Evolutionary conservation across 2,329 filamentous ascomycete genomes (phyloP), one percentile per base, ranked within the genome.

Genomic region (Sporothrix variecibatus): DNA sequence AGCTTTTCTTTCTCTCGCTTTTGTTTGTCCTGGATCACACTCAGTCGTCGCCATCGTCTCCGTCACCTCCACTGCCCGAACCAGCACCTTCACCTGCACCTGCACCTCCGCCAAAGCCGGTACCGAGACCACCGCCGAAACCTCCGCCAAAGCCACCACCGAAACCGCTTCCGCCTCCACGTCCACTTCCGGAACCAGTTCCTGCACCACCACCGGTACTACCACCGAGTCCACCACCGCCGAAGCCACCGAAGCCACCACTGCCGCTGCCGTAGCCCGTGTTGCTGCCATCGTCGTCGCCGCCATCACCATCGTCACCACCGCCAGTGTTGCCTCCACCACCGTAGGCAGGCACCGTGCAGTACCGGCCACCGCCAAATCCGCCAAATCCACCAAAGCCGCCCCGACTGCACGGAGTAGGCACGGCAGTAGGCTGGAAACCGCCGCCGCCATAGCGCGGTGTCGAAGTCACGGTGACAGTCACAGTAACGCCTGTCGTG

Each of bases 391-490:
- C 43, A 15, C 71, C 71, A 9, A 64, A 72, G 28, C 56, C 56
- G 15, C 28, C 58, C 6, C 46, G 71, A 20, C 28, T 60, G 34
- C 74, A 75, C 9, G 49, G 62, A 8, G 28, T 62, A 0, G 53
- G 53, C 46, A 49, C 38, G 15, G 71, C n/a, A 23, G 72, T 72
- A 3, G 72, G 72, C 53, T 31, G 72, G 23, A 64, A 46, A 15
- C 28, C 12, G 3, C 56, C 43, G 20, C 62, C 46, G 5, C 46
- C 23, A 12, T 34, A 34, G 15, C 68, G 43, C 15, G 71, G 73
- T 5, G n/a, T 20, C 17, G 34, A 40, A 1, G 73, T 73, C 12
- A 74, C 73, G 1, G 73, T 76, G 3, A 75, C 73, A 3, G 75
- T 76, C 11, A 76, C 71, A 1, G 73, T 72, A 26, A 74, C 31